phyloP scores from a whole-genome alignment of 2,329 filamentous ascomycete species.

The Fusarium austroafricanum region DNA sequence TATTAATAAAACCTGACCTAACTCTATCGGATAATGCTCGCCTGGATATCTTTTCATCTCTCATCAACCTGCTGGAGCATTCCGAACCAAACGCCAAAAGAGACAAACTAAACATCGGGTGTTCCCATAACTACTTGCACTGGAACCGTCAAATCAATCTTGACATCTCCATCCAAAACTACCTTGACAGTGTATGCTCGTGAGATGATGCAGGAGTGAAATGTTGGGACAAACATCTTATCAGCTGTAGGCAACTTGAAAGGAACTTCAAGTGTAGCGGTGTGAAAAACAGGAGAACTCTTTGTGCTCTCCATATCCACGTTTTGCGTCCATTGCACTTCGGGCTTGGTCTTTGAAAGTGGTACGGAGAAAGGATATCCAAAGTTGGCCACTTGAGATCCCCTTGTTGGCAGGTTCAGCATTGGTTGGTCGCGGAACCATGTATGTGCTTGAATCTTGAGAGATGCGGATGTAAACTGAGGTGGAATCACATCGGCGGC shows the following conservation, averaged over 20 bases:
- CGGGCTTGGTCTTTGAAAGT: conserved; percentile 6
- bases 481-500: conserved; percentile 25
- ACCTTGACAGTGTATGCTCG: conserved; percentile 31
- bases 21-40: conserved; percentile 22
- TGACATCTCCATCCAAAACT: conserved; percentile 31
- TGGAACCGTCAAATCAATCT: conserved; percentile 33
- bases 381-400: conserved; percentile 24
- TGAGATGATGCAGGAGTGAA: conserved; percentile 30
- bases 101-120: conserved; percentile 5
- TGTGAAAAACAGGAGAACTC: conserved; percentile 31
- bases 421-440: conserved; percentile 41
- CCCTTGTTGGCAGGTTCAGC: conserved; percentile 30
- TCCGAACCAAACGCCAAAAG: background rate
- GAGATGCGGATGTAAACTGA: conserved; percentile 14
- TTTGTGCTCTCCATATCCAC: conserved; percentile 21
- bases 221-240: conserved; percentile 37
- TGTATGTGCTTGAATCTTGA: conserved; percentile 35
- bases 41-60: conserved; percentile 36
- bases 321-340: conserved; percentile 33
- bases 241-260: conserved; percentile 21
- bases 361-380: conserved; percentile 25
- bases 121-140: conserved; percentile 34
- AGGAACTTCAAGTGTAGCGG: conserved; percentile 29
- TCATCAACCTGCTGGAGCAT: conserved; percentile 11
- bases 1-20: conserved; percentile 23